Base-by-base conservation (phyloP, 2,329 filamentous ascomycete genomes). In the Colletotrichum eremochloae region DNA sequence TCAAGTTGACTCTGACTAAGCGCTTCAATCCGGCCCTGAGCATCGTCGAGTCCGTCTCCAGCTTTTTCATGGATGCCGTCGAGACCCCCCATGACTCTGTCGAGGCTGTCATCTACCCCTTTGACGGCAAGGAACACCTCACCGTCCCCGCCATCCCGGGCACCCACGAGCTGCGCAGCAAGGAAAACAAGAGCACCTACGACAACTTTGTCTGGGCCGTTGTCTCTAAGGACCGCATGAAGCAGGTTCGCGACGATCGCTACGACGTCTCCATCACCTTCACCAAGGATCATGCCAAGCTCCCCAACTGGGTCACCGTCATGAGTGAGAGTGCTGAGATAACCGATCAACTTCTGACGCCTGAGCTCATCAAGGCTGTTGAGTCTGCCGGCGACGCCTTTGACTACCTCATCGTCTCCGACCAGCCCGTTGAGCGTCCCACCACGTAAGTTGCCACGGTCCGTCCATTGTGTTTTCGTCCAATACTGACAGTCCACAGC, bases 291-390 rank as follows among this genome's bases (percentile, higher is more conserved):
- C 90, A 95, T 83, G 81, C 92, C 67, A 98, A 97, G 86, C 90
- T 99, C 44, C 96, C 96, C 44, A 84, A 88, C 75, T 99, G 95
- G 95, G 87, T 92, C 67, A 97, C 94, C 15, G 90, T 98, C 79
- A 98, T 99, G 96, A 97, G 91, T 79, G 96, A 99, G 87, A 97
- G 92, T 83, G 95, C 95, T 71, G 96, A 98, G 84, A 92, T 99
- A 77, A 98, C 95, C 15, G 94, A 98, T 57, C 86, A 90, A 8
- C 86, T 99, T 76, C 88, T 99, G 63, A 97, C 94, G 5, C 88
- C 93, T n/a, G 96, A 98, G 77, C 88, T 99, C 48, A 89, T 94
- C 82, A 90, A 93, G 78, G 95, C 94, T 20, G 87, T 97, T 75
- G 89, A 93, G 78, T 84, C 92, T 64, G 94, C 94, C 6, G 96